A percentile compares a stretch with the other conserved stretches of the same genome.
phyloP scores from a whole-genome alignment of 2,329 filamentous ascomycete genomes.

The Phialophora verrucosa region DNA sequence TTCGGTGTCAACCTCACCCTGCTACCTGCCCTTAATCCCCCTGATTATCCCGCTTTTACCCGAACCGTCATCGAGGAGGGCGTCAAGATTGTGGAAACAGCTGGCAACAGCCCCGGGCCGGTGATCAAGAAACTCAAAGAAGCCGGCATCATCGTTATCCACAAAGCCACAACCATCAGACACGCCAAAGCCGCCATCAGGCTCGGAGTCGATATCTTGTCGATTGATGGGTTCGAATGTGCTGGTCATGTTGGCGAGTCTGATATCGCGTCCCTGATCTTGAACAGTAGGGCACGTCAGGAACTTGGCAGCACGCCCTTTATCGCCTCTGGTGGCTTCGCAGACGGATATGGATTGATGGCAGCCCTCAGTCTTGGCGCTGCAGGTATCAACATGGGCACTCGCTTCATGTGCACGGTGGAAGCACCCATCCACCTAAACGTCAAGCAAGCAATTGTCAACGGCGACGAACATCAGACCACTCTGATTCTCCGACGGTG shows the following conservation, averaged over 20 bases:
- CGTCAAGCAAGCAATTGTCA: conserved; percentile 91
- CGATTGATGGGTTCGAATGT: conserved; percentile 97
- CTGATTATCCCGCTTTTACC: conserved; percentile 90
- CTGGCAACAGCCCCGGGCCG: conserved; percentile 86
- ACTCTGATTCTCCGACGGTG: conserved; percentile 85
- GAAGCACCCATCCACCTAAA: conserved; percentile 92
- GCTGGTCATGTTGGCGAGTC: conserved; percentile 68
- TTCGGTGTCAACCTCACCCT: conserved; percentile 97
- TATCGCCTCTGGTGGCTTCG: conserved; percentile 94
- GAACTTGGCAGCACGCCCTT: conserved; percentile 78
- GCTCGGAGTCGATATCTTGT: conserved; percentile 93
- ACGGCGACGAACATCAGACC: conserved; percentile 87
- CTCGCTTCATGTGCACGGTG: conserved; percentile 93
- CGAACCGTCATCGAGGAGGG: conserved; percentile 93
- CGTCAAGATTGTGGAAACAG: conserved; percentile 88
- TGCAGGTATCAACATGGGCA: conserved; percentile 97
- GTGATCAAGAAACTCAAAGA: conserved; percentile 88
- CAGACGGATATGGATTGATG: conserved; percentile 89
- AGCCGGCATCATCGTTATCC: conserved; percentile 77
- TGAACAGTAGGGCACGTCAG: conserved; percentile 84
- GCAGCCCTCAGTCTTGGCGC: conserved; percentile 89
- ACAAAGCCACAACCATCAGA: conserved; percentile 97
- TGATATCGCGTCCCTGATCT: conserved; percentile 62
- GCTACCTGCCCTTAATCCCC: conserved; percentile 84
- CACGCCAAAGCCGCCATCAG: conserved; percentile 91